Evolutionary conservation across 1,139 yeast genomes (phyloP), one percentile per base, ranked within the genome.

Genomic region (Taphrina wiesneri): DNA sequence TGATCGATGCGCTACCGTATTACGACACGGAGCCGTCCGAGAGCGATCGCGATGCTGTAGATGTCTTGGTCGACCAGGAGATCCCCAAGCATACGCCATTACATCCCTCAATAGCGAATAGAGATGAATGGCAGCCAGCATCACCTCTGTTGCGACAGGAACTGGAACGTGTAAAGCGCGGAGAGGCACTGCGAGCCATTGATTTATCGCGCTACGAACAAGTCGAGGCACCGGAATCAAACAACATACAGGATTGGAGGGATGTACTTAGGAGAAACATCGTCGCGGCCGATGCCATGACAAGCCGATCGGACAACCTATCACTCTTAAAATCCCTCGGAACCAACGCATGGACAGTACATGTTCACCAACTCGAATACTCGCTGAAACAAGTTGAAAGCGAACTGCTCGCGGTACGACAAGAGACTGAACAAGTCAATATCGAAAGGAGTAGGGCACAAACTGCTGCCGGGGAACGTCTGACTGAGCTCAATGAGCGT

Each of bases 321-420:
- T n/a, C 59, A 13, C 26, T 62, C 13, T 19, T 62, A 19, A 53
- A 53, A 25, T 45, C 57, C 9, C 54, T 53, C 21, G 65, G 65
- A 5, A 28, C 60, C 15, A 62, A 62, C 32, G 65, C 65, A 11
- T 62, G 65, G 65, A 32, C 51, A 6, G 32, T 45, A 19, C 65
- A 62, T 43, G 54, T 62, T 17, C 43, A 39, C 26, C 52, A 43
- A 34, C 47, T 62, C 28, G 60, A 53, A 26, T 41, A 53, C 5
- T 9, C 51, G 13, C 47, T 62, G 36, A 53, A 45, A 41, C 53
- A 32, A 30, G 21, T 53, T 6, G 65, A 62, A 39, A 41, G 56
- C 15, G 47, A 43, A 25, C 34, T 52, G 47, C 60, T 52, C 15
- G 47, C 47, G 13, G 36, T 45, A 6, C 60, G 57, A 7, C 53